Evolutionary conservation across 1,284 basidiomycete species (phyloP), one percentile per base, ranked within the genome.

Genomic region (Puccinia hordei): DNA sequence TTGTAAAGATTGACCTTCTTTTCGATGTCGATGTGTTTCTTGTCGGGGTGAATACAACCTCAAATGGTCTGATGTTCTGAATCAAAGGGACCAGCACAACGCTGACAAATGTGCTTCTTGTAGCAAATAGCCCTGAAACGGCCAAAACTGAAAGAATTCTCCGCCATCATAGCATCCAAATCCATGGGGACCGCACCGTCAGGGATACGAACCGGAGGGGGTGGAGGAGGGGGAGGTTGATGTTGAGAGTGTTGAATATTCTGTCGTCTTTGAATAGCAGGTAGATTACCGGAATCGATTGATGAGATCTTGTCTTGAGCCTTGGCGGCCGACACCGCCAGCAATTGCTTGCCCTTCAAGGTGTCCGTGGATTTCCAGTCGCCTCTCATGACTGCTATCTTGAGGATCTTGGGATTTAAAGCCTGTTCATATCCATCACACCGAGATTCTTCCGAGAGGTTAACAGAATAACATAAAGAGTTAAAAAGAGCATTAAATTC

Each of bases 351-450:
- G 1, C 9, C 73, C 24, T 53, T 59, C 2, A 75, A 30, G n/a
- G 55, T 53, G 13, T 17, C 30, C 12, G 73, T n/a, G 41, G 6
- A 24, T 19, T 59, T 49, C 73, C 59, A 65, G 30, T 73, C 51
- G n/a, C 27, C 15, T 0, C 59, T 13, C 24, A 53, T n/a, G 13
- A 75, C 51, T 24, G 35, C 59, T 10, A 61, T 44, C 24, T 46
- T 59, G 19, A 75, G 41, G 19, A 75, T 49, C 24, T 75, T 63
- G 1, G 57, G 53, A 27, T 75, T 61, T 1, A 75, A 22, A 9
- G 51, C 73, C 22, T 46, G 57, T 61, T 49, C 55, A n/a, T 61
- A 75, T 5, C 33, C 38, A n/a, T 73, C 51, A 33, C 71, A 73
- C 35, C 49, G 51, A 1, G 49, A 55, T 55, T 73, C 51, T 55